Evolutionary conservation across 495 filamentous ascomycete species (phyloP), one percentile per base, ranked within the genome.

Genomic region (Aspergillus mulundensis): DNA sequence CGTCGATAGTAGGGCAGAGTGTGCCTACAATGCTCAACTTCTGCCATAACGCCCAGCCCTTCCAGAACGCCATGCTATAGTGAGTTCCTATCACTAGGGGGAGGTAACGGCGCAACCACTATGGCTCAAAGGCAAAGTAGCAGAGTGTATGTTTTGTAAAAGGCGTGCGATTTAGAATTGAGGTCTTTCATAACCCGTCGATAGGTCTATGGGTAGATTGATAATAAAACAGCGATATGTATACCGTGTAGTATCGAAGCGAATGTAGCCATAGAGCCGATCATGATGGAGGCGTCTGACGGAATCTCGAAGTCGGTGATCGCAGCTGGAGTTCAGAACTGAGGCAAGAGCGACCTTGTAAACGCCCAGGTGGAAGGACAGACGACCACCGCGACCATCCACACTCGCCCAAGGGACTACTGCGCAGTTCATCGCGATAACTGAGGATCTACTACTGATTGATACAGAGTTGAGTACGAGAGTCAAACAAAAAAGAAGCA

Each of bases 11-110:
- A 0, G 21, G 38, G 7, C 10, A 16, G 14, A 2, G 5, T 32
- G 32, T 21, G 80, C 89, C 73, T 77, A 97, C 93, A 73, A 96
- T 86, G 58, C 82, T 86, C 84, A 96, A 81, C 79, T 96, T 87
- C 80, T 95, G 83, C 93, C 93, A 97, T 63, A 94, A 71, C 59
- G 79, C 67, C 92, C 91, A 96, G 36, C 72, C 77, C 38, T 74
- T 63, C 75, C 93, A 96, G 74, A 97, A 96, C 34, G 64, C 66
- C 62, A 74, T 76, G 15, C 62, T 51, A 25, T 21, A 6, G 32
- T 21, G 16, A 24, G 15, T 23, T 24, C 24, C 30, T 5, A 11
- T 19, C 12, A 44, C 34, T 2, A 25, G 5, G 20, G 14, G 32
- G 3, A n/a, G 5, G 20, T 16, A 14, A 16, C 25, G 34, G 14